A percentile compares a stretch with the other conserved stretches of the same genome.
phyloP scores from a whole-genome alignment of 1,284 basidiomycete genomes.

The Entoloma clypeatum region DNA sequence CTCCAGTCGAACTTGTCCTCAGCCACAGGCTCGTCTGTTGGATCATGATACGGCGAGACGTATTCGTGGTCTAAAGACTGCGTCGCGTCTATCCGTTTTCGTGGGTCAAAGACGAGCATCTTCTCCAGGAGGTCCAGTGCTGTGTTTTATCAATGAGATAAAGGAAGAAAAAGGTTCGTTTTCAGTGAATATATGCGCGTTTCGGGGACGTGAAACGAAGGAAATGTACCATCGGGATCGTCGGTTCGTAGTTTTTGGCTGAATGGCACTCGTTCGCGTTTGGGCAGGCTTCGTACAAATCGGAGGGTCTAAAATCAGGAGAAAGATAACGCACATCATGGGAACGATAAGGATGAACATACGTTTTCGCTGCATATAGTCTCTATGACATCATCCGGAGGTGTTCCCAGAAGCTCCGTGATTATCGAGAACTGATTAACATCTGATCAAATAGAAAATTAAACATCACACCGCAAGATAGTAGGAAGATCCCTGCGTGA shows the following conservation, averaged over 20 bases:
- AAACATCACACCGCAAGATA: conserved; percentile 13
- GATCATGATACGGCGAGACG: conserved; percentile 97
- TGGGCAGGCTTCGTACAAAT: conserved; percentile 96
- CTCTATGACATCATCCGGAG: conserved; percentile 98
- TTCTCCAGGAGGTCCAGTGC: conserved; percentile 96
- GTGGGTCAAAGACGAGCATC: conserved; percentile 99
- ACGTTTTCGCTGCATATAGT: conserved; percentile 99
- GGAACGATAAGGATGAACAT: conserved; percentile 27
- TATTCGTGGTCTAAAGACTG: conserved; percentile 93
- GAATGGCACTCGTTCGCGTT: conserved; percentile 94
- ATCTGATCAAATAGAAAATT: conserved; percentile 50
- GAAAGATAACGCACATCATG: conserved; percentile 18
- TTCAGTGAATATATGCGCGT: background rate
- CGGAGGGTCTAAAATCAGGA: conserved; percentile 76
- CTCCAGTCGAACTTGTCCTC: conserved; percentile 98
- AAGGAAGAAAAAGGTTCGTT: conserved; percentile 2
- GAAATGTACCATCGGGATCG: conserved; percentile 78
- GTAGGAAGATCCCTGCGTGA: background rate
- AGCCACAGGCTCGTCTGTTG: conserved; percentile 95
- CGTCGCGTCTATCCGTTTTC: conserved; percentile 93
- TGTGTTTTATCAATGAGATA: conserved; percentile 27
- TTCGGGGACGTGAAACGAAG: conserved; percentile 8
- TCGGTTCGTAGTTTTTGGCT: conserved; percentile 88
- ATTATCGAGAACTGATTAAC: conserved; percentile 99
- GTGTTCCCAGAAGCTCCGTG: conserved; percentile 96